Percentiles rank a stretch among this genome's conserved stretches.
Evolutionary conservation across 306 rosid genomes (phyloP).

Genomic region (Inga leiocalycina): DNA sequence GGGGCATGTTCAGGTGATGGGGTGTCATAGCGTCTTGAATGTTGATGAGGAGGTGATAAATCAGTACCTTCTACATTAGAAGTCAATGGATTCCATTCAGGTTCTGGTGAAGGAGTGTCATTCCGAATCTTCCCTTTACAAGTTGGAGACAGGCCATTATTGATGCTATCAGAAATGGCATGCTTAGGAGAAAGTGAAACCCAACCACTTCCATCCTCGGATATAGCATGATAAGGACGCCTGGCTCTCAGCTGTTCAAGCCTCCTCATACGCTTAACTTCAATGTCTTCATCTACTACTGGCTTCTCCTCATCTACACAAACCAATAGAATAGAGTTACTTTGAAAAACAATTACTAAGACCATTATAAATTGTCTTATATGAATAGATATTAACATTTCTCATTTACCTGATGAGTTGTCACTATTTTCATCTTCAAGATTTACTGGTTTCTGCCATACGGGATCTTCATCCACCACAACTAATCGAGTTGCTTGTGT

Average conservation of each 20-base stretch:
- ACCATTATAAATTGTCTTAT: slow-evolving; percentile 9
- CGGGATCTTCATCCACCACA: slow-evolving; percentile 86
- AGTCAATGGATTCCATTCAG: slow-evolving; percentile 38
- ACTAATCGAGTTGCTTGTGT: slow-evolving; percentile 57
- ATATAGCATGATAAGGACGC: slow-evolving; percentile 65
- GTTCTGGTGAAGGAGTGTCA: slow-evolving; percentile 68
- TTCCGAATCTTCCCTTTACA: slow-evolving; percentile 51
- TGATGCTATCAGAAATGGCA: slow-evolving; percentile 30
- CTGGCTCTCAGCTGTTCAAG: slow-evolving; percentile 74
- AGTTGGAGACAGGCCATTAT: slow-evolving; percentile 68
- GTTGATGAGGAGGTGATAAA: slow-evolving; percentile 54
- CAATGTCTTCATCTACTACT: slow-evolving; percentile 76
- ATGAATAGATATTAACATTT: neutral
- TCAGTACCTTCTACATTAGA: slow-evolving; percentile 41
- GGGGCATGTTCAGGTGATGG: slow-evolving; percentile 55
- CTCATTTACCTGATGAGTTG: slow-evolving; percentile 51
- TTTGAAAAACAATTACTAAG: neutral
- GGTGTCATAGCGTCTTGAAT: slow-evolving; percentile 40
- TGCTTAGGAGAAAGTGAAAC: slow-evolving; percentile 60
- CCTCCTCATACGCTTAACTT: slow-evolving; percentile 86
- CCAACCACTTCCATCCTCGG: slow-evolving; percentile 99
- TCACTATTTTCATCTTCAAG: slow-evolving; percentile 58
- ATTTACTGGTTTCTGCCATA: slow-evolving; percentile 81
- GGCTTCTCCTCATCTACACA: slow-evolving; percentile 72
- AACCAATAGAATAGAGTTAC: slow-evolving; percentile 17